Conservation (phyloP, 2,329 filamentous ascomycete genomes). For the Neurospora sp. region DNA sequence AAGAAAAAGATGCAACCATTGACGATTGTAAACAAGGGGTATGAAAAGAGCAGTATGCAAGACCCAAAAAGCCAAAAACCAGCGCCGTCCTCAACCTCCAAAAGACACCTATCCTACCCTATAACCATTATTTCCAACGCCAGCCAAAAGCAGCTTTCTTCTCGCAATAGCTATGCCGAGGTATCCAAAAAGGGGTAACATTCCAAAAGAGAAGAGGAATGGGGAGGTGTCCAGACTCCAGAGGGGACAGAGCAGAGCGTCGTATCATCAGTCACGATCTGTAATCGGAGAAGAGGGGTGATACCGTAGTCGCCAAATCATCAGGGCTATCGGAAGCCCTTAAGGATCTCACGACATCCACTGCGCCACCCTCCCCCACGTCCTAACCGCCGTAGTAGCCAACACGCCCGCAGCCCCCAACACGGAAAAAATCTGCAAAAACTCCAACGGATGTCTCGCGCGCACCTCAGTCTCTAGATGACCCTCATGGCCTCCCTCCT, state of each 20-base stretch:
- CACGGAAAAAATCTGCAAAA: constrained; percentile 44
- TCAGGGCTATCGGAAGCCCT: no score
- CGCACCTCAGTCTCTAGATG: constrained; percentile 52
- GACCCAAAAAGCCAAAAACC: not conserved
- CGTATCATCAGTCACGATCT: not conserved
- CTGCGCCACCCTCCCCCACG: constrained; percentile 12
- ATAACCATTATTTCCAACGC: not conserved
- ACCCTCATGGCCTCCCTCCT: constrained; percentile 20
- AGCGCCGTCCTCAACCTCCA: not conserved
- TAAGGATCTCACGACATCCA: not conserved
- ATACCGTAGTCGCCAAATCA: no score
- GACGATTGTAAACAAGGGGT: not conserved
- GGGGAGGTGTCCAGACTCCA: no score
- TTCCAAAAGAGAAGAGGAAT: no score
- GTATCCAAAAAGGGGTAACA: no score
- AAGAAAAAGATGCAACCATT: not conserved
- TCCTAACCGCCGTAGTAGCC: constrained; percentile 26
- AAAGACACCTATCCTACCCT: not conserved
- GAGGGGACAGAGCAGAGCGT: not conserved
- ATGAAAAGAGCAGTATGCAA: not conserved
- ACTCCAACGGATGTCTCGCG: constrained; percentile 43
- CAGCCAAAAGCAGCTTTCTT: no score
- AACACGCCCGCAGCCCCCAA: constrained; percentile 34
- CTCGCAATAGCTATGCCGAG: no score
- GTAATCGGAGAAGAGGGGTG: no score